Conservation (phyloP, 176 grass and related monocot genomes). For the Phoenix roebelenii region DNA sequence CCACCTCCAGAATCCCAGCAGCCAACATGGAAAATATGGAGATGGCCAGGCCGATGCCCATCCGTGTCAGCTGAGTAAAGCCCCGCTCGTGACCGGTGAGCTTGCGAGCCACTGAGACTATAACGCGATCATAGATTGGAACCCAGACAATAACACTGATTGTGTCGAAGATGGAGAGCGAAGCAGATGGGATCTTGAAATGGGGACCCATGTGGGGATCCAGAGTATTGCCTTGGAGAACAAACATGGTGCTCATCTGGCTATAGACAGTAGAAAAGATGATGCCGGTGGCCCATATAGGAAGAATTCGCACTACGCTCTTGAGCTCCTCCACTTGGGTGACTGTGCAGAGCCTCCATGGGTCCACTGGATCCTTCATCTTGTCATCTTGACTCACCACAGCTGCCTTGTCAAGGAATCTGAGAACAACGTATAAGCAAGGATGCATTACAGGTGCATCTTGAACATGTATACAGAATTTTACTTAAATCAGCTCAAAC, state of each 20-base stretch:
- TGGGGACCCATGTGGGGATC: slow-evolving; percentile 34
- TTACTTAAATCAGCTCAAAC: background rate
- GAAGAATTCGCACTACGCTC: slow-evolving; percentile 54
- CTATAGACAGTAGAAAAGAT: slow-evolving; percentile 57
- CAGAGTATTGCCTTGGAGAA: slow-evolving; percentile 72
- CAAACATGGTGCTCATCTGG: slow-evolving; percentile 85
- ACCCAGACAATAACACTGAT: slow-evolving; percentile 79
- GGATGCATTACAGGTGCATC: background rate
- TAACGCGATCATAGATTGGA: slow-evolving; percentile 54
- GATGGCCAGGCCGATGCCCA: slow-evolving; percentile 81
- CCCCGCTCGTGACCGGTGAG: slow-evolving; percentile 37
- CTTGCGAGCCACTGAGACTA: slow-evolving; percentile 42
- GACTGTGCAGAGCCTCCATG: slow-evolving; percentile 72
- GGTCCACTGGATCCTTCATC: background rate
- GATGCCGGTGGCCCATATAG: slow-evolving; percentile 76
- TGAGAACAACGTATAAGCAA: background rate
- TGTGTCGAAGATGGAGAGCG: slow-evolving; percentile 69
- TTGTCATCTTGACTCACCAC: slow-evolving; percentile 34
- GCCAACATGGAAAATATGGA: slow-evolving; percentile 71
- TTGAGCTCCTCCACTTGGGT: slow-evolving; percentile 90
- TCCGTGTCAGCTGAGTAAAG: slow-evolving; percentile 85
- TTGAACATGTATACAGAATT: background rate
- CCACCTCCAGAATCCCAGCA: slow-evolving; percentile 51
- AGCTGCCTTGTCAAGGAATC: slow-evolving; percentile 60
- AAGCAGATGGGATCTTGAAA: slow-evolving; percentile 54